phyloP scores from a whole-genome alignment of 2,329 filamentous ascomycete genomes.

The Aspergillus fructus region DNA sequence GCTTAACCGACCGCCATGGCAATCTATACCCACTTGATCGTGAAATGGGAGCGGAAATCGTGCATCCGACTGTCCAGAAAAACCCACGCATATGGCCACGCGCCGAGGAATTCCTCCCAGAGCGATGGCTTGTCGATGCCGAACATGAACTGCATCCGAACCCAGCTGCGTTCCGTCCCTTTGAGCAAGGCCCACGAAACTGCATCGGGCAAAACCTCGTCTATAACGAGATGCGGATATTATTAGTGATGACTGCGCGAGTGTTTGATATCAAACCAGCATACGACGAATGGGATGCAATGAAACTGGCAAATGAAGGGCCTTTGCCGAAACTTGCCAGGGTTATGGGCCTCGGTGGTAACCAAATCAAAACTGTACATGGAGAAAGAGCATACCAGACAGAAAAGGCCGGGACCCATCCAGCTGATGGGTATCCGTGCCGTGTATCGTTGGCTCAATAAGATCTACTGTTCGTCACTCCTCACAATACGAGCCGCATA shows the following conservation, averaged over 20 bases:
- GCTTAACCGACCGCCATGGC: background rate
- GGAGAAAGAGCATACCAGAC: background rate
- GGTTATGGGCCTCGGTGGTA: background rate
- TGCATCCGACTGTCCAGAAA: conserved; percentile 3
- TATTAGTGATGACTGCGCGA: conserved; percentile 1
- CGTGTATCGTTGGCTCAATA: background rate
- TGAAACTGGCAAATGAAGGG: background rate
- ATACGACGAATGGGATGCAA: conserved; percentile 1
- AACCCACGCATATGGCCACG: conserved; percentile 2
- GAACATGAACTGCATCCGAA: background rate
- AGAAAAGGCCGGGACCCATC: background rate
- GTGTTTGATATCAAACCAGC: conserved; percentile 4
- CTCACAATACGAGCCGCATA: too few species aligned
- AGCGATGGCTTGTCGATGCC: conserved; percentile 8
- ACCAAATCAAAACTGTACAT: background rate
- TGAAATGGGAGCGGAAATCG: background rate
- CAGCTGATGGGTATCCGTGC: background rate
- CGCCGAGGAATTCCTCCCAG: conserved; percentile 7
- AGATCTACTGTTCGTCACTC: too few species aligned
- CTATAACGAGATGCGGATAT: conserved; percentile 3
- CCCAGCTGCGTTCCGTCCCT: conserved; percentile 11
- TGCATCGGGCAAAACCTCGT: conserved; percentile 11
- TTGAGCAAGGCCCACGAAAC: conserved; percentile 12
- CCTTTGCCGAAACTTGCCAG: background rate
- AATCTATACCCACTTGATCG: background rate